These are phyloP conservation scores for Amanita pallidorosea DNA, from an alignment of 768 basidiomycete genomes.

Conservation along the genomic window DNA sequence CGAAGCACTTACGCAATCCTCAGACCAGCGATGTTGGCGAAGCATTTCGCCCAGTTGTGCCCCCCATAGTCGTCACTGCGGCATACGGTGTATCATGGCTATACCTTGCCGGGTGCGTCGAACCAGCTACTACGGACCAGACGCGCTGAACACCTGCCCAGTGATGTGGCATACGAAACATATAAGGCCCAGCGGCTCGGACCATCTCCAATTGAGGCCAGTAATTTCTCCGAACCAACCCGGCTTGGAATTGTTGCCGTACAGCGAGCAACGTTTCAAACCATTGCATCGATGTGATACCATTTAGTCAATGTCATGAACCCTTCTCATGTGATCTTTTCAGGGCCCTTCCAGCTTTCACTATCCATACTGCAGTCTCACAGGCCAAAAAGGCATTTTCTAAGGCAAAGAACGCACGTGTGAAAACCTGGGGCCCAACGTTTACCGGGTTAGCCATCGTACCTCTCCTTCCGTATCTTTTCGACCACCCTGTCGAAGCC, in stretches of 20 bases:
- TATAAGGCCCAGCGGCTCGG: slow-evolving; percentile 67
- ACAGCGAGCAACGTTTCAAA: slow-evolving; percentile 69
- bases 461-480: slow-evolving; percentile 65
- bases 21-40: slow-evolving; percentile 79
- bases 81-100: slow-evolving; percentile 79
- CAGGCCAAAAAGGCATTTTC: slow-evolving; percentile 61
- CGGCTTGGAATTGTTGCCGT: slow-evolving; percentile 61
- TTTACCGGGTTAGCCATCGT: slow-evolving; percentile 63
- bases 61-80: slow-evolving; percentile 59
- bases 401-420: slow-evolving; percentile 42
- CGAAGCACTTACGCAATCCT: slow-evolving; percentile 7
- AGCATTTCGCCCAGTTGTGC: slow-evolving; percentile 72
- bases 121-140: slow-evolving; percentile 2
- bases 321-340: slow-evolving; percentile 6
- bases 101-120: slow-evolving; percentile 48
- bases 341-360: slow-evolving; percentile 78
- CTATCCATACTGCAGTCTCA: slow-evolving; percentile 74
- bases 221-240: slow-evolving; percentile 58
- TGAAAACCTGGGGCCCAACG: slow-evolving; percentile 71
- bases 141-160: slow-evolving; percentile 10
- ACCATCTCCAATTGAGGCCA: slow-evolving; percentile 56
- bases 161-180: slow-evolving; percentile 73
- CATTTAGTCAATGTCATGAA: background rate
- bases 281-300: slow-evolving; percentile 2
- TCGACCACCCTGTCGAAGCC: slow-evolving; percentile 71